Percentiles rank a stretch among this genome's conserved stretches.
These are phyloP conservation scores for Paragyromitra xinjiangensis DNA, from an alignment of 495 filamentous ascomycete species.

Conservation along the genomic window DNA sequence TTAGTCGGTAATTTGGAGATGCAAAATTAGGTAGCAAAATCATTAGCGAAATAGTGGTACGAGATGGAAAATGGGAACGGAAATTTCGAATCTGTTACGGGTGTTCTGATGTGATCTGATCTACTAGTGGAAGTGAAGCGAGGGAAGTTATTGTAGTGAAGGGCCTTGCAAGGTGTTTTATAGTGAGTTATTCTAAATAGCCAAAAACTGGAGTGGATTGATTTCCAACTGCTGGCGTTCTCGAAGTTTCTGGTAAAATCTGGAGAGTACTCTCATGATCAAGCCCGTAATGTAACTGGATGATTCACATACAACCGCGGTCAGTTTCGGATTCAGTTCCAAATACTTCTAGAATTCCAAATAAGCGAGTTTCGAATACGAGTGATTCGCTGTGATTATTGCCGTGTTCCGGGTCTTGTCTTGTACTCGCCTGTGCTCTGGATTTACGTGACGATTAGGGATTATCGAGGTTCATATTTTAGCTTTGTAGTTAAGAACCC, in stretches of 20 bases:
- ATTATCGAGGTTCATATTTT: too few relatives aligned
- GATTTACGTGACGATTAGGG: too few relatives aligned
- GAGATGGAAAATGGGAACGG: not conserved
- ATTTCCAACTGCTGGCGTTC: not conserved
- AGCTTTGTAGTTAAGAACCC: too few relatives aligned
- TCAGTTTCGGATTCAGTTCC: not conserved
- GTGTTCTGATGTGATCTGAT: not conserved
- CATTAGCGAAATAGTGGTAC: not conserved
- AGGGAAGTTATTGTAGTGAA: too few relatives aligned
- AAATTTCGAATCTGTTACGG: not conserved
- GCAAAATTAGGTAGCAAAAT: not conserved
- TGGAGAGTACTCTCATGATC: too few relatives aligned
- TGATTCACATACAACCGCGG: not conserved
- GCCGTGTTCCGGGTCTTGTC: not conserved
- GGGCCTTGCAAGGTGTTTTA: too few relatives aligned
- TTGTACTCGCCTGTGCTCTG: too few relatives aligned
- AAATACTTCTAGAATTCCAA: not conserved
- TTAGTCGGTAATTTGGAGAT: not conserved
- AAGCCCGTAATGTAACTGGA: not conserved
- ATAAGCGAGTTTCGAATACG: not conserved
- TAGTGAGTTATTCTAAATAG: not conserved
- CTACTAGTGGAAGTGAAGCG: not conserved
- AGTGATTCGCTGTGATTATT: not conserved
- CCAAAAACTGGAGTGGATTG: too few relatives aligned
- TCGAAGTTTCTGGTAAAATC: not conserved